A percentile compares a stretch with the other conserved stretches of the same genome.
These are phyloP conservation scores for Annulohypoxylon bovei DNA, from an alignment of 495 filamentous ascomycete species.

Conservation along the genomic window DNA sequence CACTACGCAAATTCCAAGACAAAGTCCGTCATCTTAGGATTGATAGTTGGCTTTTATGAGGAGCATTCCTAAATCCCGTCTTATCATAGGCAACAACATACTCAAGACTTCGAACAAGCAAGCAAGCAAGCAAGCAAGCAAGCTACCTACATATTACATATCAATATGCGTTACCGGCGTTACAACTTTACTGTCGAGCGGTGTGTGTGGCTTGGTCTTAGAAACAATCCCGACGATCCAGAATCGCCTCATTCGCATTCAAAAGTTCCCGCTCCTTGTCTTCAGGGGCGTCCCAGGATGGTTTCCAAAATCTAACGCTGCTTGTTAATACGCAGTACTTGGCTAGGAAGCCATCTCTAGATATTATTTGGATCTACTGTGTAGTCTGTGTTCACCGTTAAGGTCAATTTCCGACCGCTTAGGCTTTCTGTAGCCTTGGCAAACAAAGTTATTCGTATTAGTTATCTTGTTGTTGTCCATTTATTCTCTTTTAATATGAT, in stretches of 20 bases:
- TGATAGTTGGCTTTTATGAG: not conserved
- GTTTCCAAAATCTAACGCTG: constrained; percentile 2
- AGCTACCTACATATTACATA: not conserved
- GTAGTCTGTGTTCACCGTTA: no score
- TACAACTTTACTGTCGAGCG: not conserved
- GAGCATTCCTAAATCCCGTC: constrained; percentile 15
- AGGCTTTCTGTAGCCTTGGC: not conserved
- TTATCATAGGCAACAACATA: not conserved
- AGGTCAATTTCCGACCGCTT: not conserved
- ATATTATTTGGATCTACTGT: not conserved
- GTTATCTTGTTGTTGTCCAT: not conserved
- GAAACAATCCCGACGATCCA: not conserved
- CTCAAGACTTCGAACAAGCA: constrained; percentile 2
- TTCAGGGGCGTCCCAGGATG: not conserved
- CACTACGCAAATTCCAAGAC: not conserved
- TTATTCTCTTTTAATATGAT: not conserved
- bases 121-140: no score
- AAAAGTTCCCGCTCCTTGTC: not conserved
- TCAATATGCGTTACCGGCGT: not conserved
- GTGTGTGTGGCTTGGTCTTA: constrained; percentile 26
- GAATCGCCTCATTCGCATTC: constrained; percentile 1
- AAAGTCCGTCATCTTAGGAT: not conserved
- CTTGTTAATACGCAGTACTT: not conserved
- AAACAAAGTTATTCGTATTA: no score
- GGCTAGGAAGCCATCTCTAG: not conserved